Percentiles rank a stretch among this genome's conserved stretches.
phyloP scores from a whole-genome alignment of 768 basidiomycete species.

The Kwoniella dendrophila region DNA sequence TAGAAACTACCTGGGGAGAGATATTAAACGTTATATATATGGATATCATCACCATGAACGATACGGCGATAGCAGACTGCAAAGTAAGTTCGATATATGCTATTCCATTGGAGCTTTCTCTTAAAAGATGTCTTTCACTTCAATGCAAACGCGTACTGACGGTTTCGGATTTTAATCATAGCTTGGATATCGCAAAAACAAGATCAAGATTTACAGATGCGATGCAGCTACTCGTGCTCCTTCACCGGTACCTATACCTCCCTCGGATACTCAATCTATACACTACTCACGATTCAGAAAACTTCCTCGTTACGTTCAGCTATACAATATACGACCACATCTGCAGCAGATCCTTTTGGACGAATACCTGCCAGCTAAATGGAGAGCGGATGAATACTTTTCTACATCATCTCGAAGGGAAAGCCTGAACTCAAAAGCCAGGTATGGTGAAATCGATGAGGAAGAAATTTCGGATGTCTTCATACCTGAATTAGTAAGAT shows the following conservation, averaged over 20 bases:
- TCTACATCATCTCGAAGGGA: background rate
- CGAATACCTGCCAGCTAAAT: slow-evolving; percentile 33
- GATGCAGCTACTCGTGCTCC: no score
- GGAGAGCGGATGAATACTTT: slow-evolving; percentile 38
- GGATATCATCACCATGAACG: no score
- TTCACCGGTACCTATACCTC: slow-evolving; percentile 7
- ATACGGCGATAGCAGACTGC: no score
- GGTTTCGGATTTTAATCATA: no score
- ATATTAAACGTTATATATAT: no score
- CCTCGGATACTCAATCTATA: background rate
- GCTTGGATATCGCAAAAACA: no score
- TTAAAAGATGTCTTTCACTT: no score
- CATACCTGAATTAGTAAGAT: slow-evolving; percentile 43
- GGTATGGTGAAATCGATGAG: slow-evolving; percentile 35
- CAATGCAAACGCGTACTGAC: no score
- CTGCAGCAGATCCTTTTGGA: slow-evolving; percentile 37
- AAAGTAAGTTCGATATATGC: no score
- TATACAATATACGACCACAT: slow-evolving; percentile 33
- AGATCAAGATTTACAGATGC: no score
- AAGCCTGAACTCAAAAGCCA: background rate
- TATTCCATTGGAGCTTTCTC: no score
- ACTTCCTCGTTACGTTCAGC: slow-evolving; percentile 21
- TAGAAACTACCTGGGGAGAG: no score
- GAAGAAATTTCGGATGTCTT: slow-evolving; percentile 31
- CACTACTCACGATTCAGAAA: slow-evolving; percentile 1